These are phyloP conservation scores for Cylindrotheca closterium DNA, from an alignment of 108 stramenopile species.

Conservation along the genomic window DNA sequence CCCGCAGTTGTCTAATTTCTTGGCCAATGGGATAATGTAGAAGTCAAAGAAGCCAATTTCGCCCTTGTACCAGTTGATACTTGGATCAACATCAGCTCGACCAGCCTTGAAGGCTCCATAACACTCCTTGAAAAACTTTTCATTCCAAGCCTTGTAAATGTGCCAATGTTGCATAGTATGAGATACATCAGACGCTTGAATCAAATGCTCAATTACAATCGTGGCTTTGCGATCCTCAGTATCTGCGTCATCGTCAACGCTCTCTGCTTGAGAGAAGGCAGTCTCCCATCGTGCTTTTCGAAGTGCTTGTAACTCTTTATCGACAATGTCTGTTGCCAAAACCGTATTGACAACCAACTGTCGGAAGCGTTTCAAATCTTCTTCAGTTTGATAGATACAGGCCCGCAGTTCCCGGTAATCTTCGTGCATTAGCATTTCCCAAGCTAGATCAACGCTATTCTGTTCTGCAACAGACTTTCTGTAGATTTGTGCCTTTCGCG, in stretches of 20 bases:
- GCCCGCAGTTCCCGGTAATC: slow-evolving; percentile 26
- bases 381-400: slow-evolving; percentile 24
- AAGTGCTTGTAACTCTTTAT: slow-evolving; percentile 21
- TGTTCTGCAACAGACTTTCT: slow-evolving; percentile 47
- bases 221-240: slow-evolving; percentile 23
- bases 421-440: slow-evolving; percentile 39
- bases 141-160: slow-evolving; percentile 37
- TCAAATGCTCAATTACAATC: slow-evolving; percentile 44
- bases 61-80: slow-evolving; percentile 51
- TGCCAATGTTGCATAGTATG: slow-evolving; percentile 53
- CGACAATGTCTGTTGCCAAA: slow-evolving; percentile 53
- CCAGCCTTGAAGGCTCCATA: slow-evolving; percentile 44
- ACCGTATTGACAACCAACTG: slow-evolving; percentile 45
- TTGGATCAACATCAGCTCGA: slow-evolving; percentile 39
- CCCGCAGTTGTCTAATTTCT: slow-evolving; percentile 49
- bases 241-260: slow-evolving; percentile 6
- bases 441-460: slow-evolving; percentile 45
- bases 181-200: slow-evolving; percentile 43
- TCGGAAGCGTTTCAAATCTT: slow-evolving; percentile 36
- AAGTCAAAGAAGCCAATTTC: slow-evolving; percentile 48
- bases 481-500: slow-evolving; percentile 26
- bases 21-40: slow-evolving; percentile 55
- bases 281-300: slow-evolving; percentile 46
- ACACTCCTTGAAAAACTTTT: slow-evolving; percentile 44
- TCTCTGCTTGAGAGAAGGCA: slow-evolving; percentile 26